Conservation (phyloP, 2,329 filamentous ascomycete species). For the Clonostachys rhizophaga region DNA sequence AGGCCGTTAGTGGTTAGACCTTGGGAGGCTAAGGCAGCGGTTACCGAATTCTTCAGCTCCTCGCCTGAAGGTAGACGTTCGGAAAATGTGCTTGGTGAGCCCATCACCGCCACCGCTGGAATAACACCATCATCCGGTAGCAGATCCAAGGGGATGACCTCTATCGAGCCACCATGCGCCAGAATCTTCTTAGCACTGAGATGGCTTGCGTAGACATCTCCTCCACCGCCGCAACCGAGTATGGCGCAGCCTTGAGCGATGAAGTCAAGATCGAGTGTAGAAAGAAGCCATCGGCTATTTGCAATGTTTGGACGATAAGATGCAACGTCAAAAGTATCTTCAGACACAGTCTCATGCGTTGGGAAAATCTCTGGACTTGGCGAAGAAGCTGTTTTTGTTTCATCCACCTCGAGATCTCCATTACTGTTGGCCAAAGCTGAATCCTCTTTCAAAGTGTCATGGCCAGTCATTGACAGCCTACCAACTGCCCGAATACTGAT, state of each 20-base stretch:
- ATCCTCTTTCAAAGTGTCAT: too few species aligned
- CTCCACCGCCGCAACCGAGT: not conserved
- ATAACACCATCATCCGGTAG: not conserved
- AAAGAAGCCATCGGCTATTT: slow-evolving; percentile 27
- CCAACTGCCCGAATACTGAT: too few species aligned
- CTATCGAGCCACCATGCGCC: slow-evolving; percentile 23
- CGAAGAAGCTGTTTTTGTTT: too few species aligned
- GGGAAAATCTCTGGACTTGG: too few species aligned
- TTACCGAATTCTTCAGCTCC: not conserved
- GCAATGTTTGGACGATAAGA: too few species aligned
- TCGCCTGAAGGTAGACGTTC: not conserved
- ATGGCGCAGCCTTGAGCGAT: not conserved
- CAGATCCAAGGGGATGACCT: slow-evolving; percentile 40
- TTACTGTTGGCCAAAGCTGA: too few species aligned
- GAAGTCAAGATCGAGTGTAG: not conserved
- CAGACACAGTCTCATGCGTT: too few species aligned
- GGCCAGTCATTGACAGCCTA: too few species aligned
- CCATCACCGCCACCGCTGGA: not conserved
- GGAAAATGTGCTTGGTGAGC: not conserved
- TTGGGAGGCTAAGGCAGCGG: not conserved
- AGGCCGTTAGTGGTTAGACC: not conserved
- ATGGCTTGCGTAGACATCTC: not conserved
- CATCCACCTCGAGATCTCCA: too few species aligned
- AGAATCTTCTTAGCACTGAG: slow-evolving; percentile 13
- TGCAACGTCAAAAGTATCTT: too few species aligned